Percentiles rank a stretch among this genome's conserved stretches.
phyloP scores from a whole-genome alignment of 345 rosid genomes.

The Adansonia digitata region DNA sequence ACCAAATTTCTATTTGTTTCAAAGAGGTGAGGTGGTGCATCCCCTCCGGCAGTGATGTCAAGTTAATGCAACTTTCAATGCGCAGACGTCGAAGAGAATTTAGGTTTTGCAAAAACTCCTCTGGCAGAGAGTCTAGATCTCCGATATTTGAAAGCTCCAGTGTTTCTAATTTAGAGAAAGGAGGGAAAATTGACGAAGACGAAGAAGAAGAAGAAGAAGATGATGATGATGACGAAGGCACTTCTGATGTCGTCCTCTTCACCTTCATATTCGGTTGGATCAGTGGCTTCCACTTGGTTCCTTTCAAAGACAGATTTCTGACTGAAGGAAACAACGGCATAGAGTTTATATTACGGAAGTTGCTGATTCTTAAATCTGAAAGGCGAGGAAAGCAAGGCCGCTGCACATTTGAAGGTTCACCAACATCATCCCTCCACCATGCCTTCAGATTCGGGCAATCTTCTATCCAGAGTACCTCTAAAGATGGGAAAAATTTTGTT shows the following conservation, averaged over 20 bases:
- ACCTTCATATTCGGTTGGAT: not conserved
- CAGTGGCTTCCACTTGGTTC: not conserved
- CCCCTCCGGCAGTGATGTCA: constrained; percentile 1
- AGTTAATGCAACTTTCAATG: not conserved
- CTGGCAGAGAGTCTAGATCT: not conserved
- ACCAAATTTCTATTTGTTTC: too few relatives aligned
- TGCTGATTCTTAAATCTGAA: fast-evolving
- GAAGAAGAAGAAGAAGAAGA: too few relatives aligned
- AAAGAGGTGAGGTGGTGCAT: not conserved
- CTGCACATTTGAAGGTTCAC: not conserved
- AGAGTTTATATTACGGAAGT: not conserved
- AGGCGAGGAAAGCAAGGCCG: not conserved
- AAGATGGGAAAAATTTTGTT: not conserved
- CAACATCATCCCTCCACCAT: not conserved
- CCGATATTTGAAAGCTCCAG: not conserved
- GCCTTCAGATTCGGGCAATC: not conserved
- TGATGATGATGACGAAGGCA: not conserved
- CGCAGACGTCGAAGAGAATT: not conserved
- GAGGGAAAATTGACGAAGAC: too few relatives aligned
- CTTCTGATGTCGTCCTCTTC: not conserved
- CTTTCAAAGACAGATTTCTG: not conserved
- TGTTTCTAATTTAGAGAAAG: not conserved
- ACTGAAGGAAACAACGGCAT: not conserved
- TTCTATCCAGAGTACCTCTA: not conserved
- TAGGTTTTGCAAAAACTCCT: not conserved